phyloP scores from a whole-genome alignment of 768 basidiomycete genomes.

The Tricholoma matsutake region DNA sequence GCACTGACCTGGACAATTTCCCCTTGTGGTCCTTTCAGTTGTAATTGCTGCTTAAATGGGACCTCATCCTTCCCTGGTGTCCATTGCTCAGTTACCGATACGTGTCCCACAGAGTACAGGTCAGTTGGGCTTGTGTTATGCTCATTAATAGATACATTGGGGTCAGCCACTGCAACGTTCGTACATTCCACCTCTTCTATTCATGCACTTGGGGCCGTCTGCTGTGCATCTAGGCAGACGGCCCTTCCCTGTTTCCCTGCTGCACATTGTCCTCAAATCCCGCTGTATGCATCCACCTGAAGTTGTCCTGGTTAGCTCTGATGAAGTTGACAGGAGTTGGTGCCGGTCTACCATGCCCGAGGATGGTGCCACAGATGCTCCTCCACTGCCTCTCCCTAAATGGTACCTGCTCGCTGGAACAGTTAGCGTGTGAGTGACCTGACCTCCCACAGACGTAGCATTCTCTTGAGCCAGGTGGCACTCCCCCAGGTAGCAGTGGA shows the following conservation, averaged over 20 bases:
- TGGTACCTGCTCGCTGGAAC: background rate
- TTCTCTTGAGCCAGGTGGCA: background rate
- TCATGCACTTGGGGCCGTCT: background rate
- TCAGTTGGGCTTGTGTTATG: background rate
- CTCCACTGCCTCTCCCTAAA: background rate
- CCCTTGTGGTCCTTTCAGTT: slow-evolving; percentile 14
- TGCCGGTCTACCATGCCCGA: background rate
- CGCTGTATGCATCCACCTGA: background rate
- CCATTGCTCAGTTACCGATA: background rate
- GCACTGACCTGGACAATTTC: slow-evolving; percentile 14
- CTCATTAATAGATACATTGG: background rate
- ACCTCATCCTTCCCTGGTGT: background rate
- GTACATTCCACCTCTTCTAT: background rate
- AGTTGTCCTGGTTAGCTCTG: background rate
- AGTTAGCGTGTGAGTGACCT: background rate
- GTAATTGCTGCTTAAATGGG: slow-evolving; percentile 21
- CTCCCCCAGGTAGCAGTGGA: background rate
- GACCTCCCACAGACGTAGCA: background rate
- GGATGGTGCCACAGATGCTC: background rate
- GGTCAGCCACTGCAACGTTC: background rate
- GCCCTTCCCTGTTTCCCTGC: slow-evolving; percentile 11
- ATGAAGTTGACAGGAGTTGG: background rate
- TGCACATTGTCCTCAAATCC: background rate
- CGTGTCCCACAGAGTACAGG: slow-evolving; percentile 3
- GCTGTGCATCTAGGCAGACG: slow-evolving; percentile 2